phyloP scores from a whole-genome alignment of 257 asterid species.

The Schizonepeta tenuifolia region DNA sequence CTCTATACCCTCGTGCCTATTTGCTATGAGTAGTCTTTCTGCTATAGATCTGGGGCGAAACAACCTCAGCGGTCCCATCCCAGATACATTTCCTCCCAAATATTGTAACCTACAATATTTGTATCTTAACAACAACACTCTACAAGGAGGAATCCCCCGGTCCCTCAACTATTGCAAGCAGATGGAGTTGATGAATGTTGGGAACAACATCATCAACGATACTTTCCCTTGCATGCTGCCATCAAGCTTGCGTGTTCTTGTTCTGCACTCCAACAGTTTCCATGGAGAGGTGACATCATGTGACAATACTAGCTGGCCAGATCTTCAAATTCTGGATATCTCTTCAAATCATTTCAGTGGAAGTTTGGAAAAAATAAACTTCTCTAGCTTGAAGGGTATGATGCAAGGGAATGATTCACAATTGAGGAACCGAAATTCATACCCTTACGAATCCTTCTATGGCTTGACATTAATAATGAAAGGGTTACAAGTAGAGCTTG shows the following conservation, averaged over 20 bases:
- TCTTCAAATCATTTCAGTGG: slow-evolving; percentile 35
- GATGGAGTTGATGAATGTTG: slow-evolving; percentile 47
- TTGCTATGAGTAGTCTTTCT: background rate
- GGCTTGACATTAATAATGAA: no score
- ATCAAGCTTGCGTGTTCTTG: slow-evolving; percentile 44
- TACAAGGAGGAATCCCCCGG: slow-evolving; percentile 37
- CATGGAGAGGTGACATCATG: slow-evolving; percentile 44
- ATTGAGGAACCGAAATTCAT: no score
- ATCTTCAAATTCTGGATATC: slow-evolving; percentile 33
- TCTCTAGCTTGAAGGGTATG: no score
- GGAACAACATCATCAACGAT: slow-evolving; percentile 43
- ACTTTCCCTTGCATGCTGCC: slow-evolving; percentile 41
- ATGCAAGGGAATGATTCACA: no score
- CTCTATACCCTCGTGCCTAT: background rate
- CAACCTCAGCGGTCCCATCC: background rate
- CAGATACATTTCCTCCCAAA: background rate
- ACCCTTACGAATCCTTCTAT: no score
- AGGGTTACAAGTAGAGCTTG: no score
- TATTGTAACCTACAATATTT: background rate
- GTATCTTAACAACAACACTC: background rate
- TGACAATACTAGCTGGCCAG: slow-evolving; percentile 12
- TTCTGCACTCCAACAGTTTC: slow-evolving; percentile 46
- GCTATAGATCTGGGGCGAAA: background rate
- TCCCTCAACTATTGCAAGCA: slow-evolving; percentile 41
- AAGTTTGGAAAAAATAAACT: background rate